Base-by-base conservation (phyloP, 1,284 basidiomycete species). In the Ceratobasidium sp. region DNA sequence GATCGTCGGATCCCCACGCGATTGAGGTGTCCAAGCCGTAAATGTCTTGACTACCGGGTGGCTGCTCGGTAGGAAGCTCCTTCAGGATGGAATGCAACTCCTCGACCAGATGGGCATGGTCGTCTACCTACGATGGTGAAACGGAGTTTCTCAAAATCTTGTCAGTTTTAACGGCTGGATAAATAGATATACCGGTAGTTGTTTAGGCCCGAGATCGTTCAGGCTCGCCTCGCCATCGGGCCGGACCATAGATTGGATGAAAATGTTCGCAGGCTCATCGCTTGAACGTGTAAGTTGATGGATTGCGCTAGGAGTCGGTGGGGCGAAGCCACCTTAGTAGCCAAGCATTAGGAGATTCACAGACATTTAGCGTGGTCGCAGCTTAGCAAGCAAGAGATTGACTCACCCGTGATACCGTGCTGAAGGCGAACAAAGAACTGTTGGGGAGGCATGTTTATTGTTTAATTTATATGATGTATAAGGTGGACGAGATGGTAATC, bases 291-390 rank as follows among this genome's bases (percentile, higher is more conserved):
- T 88, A 81, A 94, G 82, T 42, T 87, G 88, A 82, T 90, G 86
- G 81, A 92, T 85, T 20, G 89, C 89, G 60, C 85, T 85, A 4
- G 92, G 91, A 7, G 87, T 90, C 2, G 93, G 90, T 0, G 93
- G 92, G 20, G 89, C 91, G 82, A 94, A 93, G 58, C 93, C 93
- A 58, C 93, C 93, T 13, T 86, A n/a, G n/a, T n/a, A n/a, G n/a
- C n/a, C n/a, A n/a, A n/a, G n/a, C n/a, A n/a, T n/a, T n/a, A n/a
- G n/a, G n/a, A n/a, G n/a, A n/a, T n/a, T n/a, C n/a, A n/a, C n/a
- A n/a, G n/a, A n/a, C n/a, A n/a, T n/a, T n/a, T n/a, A n/a, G n/a
- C n/a, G n/a, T n/a, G n/a, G 56, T 20, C 13, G 40, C 20, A 33
- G 68, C 66, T 46, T 46, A 46, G 44, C 53, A 55, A 23, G 28